These are phyloP conservation scores for Lactifluus subvellereus DNA, from an alignment of 768 basidiomycete genomes.

Conservation along the genomic window DNA sequence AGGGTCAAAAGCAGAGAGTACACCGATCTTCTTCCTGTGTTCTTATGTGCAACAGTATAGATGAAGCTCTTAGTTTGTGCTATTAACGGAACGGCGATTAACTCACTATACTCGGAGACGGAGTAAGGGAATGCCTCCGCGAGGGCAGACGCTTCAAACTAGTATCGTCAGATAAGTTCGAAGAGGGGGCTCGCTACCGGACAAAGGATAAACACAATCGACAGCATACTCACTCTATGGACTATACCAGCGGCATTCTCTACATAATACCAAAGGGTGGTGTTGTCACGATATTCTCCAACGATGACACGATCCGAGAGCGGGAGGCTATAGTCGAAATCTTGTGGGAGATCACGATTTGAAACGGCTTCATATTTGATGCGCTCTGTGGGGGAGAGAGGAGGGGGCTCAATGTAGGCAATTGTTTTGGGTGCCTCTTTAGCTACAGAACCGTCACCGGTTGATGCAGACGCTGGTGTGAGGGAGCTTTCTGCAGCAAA, in stretches of 20 bases:
- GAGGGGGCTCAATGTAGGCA: constrained; percentile 8
- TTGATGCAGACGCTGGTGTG: background rate
- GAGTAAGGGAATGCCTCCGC: constrained; percentile 15
- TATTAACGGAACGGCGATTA: background rate
- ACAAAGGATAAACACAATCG: background rate
- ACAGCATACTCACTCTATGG: constrained; percentile 13
- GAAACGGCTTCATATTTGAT: constrained; percentile 13
- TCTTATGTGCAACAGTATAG: constrained; percentile 34
- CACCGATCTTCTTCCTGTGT: constrained; percentile 37
- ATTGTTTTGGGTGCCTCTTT: background rate
- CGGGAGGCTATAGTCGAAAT: constrained; percentile 14
- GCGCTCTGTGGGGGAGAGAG: constrained; percentile 8
- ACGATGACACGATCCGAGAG: constrained; percentile 15
- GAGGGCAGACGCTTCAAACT: constrained; percentile 18
- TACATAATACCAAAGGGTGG: constrained; percentile 23
- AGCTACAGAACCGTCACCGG: background rate
- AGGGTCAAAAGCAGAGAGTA: constrained; percentile 54
- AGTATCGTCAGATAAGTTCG: background rate
- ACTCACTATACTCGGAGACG: constrained; percentile 23
- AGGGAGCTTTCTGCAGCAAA: background rate
- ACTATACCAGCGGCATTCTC: constrained; percentile 12
- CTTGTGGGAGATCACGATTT: constrained; percentile 16
- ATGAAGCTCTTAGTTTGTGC: background rate
- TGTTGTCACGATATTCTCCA: constrained; percentile 18
- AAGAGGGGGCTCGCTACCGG: background rate